Evolutionary conservation across 345 rosid genomes (phyloP), one percentile per base, ranked within the genome.

Genomic region (Lumnitzera racemosa): DNA sequence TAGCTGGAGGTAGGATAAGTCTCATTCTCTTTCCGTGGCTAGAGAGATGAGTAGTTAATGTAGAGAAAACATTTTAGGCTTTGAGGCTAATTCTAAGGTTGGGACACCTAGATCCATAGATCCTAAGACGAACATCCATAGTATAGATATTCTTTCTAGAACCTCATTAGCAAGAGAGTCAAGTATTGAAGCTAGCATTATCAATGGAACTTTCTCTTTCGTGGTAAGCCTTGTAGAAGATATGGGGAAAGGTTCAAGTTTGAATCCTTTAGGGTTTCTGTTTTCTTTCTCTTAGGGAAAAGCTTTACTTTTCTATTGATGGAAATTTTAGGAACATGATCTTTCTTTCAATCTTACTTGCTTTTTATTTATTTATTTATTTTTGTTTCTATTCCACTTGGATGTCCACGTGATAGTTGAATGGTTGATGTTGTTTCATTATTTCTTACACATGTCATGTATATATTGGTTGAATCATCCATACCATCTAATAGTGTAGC

Each of bases 31-130:
- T 62, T 87, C 88, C 4, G 77, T 80, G 63, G 72, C 81, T 20
- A 87, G 95, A 64, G 95, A 82, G 72, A 78, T 82, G 15, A 84
- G 88, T 69, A 84, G 90, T 76, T 72, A 82, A 64, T 82, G 76
- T 61, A 88, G 85, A n/a, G 90, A 87, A 13, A 90, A 87, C 58
- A 69, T 75, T 47, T 56, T 70, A 65, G 59, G 67, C 68, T 61
- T 80, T n/a, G 88, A 84, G 66, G 57, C 78, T 61, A 47, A 20
- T 58, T 73, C 81, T 52, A 85, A 74, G 65, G 24, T 67, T 57
- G 82, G 80, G 67, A 65, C 68, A 48, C 64, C 70, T 5, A 51
- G 62, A 52, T 61, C 71, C 43, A 24, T 81, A 50, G 81, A 78
- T 48, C 63, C 53, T 46, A 77, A 74, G 66, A 79, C 57, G 61